phyloP scores from a whole-genome alignment of 495 filamentous ascomycete species.

The Trichoderma reesei region DNA sequence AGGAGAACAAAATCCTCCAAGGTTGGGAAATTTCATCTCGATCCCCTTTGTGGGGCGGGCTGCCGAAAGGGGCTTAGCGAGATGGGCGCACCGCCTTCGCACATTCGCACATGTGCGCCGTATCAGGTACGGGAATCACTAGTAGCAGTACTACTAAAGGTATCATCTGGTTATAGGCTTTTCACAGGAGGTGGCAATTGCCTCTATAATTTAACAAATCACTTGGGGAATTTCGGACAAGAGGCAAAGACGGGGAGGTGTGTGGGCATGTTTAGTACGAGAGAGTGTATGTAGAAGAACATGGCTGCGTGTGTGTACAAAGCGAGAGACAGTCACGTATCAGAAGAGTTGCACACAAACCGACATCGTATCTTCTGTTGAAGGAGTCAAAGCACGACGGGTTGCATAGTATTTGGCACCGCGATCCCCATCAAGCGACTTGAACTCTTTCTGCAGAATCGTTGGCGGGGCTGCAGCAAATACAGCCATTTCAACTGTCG shows the following conservation, averaged over 20 bases:
- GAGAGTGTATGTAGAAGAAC: too few relatives aligned
- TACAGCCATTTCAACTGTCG: background rate
- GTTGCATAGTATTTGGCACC: too few relatives aligned
- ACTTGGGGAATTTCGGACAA: too few relatives aligned
- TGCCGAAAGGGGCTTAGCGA: slow-evolving; percentile 1
- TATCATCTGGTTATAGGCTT: background rate
- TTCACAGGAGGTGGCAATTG: background rate
- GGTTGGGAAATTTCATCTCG: slow-evolving; percentile 9
- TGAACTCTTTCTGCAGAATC: background rate
- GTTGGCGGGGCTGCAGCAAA: background rate
- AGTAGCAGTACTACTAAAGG: background rate
- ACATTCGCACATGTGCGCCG: background rate
- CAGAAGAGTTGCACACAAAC: too few relatives aligned
- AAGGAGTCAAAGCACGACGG: too few relatives aligned
- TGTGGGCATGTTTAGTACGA: too few relatives aligned
- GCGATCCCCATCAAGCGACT: too few relatives aligned
- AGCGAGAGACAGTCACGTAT: too few relatives aligned
- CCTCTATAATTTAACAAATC: too few relatives aligned
- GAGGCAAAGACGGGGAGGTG: too few relatives aligned
- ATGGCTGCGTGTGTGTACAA: too few relatives aligned
- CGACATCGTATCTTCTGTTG: too few relatives aligned
- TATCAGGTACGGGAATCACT: background rate
- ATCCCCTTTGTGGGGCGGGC: background rate
- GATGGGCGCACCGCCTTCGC: background rate
- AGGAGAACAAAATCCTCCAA: slow-evolving; percentile 2